A percentile compares a stretch with the other conserved stretches of the same genome.
Conservation (phyloP, 768 basidiomycete species). For the Bullera alba region DNA sequence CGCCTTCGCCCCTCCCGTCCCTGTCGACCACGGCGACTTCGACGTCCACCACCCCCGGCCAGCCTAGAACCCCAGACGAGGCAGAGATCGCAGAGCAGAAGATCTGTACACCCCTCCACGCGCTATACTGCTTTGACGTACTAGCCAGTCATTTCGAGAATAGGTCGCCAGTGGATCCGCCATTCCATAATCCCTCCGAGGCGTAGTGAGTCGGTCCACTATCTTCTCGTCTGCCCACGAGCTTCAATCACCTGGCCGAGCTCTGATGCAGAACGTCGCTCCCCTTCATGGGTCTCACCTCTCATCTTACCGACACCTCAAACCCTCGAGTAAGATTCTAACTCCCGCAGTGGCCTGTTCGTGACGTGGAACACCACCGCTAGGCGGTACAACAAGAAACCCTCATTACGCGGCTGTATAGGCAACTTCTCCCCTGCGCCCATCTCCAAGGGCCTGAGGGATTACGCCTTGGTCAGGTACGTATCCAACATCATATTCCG, state of each 20-base stretch:
- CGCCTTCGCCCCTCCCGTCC: background rate
- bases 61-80: background rate
- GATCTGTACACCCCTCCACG: slow-evolving; percentile 37
- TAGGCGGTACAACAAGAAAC: slow-evolving; percentile 46
- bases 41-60: too few species aligned
- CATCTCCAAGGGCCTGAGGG: slow-evolving; percentile 67
- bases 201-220: slow-evolving; percentile 60
- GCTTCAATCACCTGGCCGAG: too few species aligned
- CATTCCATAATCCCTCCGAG: slow-evolving; percentile 56
- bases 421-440: slow-evolving; percentile 78
- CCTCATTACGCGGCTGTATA: slow-evolving; percentile 78
- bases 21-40: background rate
- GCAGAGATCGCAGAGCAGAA: background rate
- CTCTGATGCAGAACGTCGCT: too few species aligned
- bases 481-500: background rate
- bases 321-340: too few species aligned
- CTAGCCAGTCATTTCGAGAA: slow-evolving; percentile 48
- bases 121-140: slow-evolving; percentile 48
- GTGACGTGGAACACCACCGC: slow-evolving; percentile 87
- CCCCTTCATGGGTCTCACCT: too few species aligned
- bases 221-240: background rate
- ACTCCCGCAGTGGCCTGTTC: slow-evolving; percentile 80
- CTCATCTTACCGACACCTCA: too few species aligned
- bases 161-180: slow-evolving; percentile 55
- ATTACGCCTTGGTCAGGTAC: slow-evolving; percentile 76